Conservation (phyloP, 257 asterid species). For the Craterostigma plantagineum region DNA sequence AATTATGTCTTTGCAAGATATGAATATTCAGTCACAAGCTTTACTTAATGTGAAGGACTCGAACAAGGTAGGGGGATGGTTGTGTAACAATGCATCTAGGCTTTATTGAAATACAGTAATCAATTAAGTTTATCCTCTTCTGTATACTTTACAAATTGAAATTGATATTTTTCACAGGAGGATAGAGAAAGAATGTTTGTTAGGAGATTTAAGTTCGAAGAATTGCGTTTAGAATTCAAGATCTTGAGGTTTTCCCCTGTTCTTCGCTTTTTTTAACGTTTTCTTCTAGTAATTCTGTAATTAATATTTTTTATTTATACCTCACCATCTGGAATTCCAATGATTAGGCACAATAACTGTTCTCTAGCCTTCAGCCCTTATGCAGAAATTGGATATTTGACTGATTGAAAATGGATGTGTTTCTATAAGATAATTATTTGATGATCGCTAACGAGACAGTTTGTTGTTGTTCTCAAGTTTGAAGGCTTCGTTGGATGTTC, state of each 20-base stretch:
- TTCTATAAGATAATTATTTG: too few relatives aligned
- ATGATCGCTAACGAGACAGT: too few relatives aligned
- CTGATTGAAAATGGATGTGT: too few relatives aligned
- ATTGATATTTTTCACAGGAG: constrained; percentile 45
- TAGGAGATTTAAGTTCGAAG: constrained; percentile 89
- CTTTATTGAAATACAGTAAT: background rate
- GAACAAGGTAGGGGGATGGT: constrained; percentile 37
- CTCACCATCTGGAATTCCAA: background rate
- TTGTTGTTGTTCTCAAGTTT: too few relatives aligned
- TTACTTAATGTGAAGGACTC: constrained; percentile 73
- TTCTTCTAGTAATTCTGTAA: constrained; percentile 1
- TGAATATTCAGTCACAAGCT: constrained; percentile 68
- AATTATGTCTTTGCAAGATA: constrained; percentile 63
- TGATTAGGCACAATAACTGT: too few relatives aligned
- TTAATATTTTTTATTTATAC: background rate
- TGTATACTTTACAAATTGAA: background rate
- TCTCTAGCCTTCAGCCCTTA: too few relatives aligned
- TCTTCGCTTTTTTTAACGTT: constrained; percentile 7
- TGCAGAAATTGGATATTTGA: too few relatives aligned
- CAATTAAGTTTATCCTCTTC: background rate
- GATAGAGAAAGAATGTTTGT: constrained; percentile 82
- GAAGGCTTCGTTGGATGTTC: too few relatives aligned
- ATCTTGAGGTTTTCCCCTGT: constrained; percentile 62
- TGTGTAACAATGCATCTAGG: constrained; percentile 2
- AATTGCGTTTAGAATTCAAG: constrained; percentile 88